Base-by-base conservation (phyloP, 2,329 filamentous ascomycete species). In the Emergomyces orientalis region DNA sequence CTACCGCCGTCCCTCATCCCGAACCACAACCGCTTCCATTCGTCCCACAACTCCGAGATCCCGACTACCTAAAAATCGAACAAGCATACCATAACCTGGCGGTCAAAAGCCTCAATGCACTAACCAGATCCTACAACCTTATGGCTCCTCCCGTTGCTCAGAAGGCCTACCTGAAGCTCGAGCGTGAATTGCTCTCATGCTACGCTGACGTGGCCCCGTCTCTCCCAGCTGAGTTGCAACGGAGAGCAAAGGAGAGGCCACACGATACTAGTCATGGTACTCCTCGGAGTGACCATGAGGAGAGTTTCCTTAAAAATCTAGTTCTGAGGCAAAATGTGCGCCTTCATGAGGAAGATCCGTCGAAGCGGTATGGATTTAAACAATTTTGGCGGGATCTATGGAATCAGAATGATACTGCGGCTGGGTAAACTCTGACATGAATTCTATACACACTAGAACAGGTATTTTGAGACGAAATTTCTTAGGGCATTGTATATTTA, bases 61-160 rank as follows among this genome's bases (percentile, higher is more conserved):
- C 85, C 0, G 77, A 82, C 1, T 97, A 93, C 88, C 84, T 94
- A 66, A 76, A 80, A 25, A 82, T 84, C 6, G 91, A 97, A 74
- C 77, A 78, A 3, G 80, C 86, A 7, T 97, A 96, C 76, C 86
- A 92, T 72, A 84, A 83, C 47, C 82, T 94, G 5, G 85, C 90
- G 5, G 83, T 99, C 67, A 82, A 84, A 56, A 86, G 90, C 63
- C 84, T 97, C 62, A 97, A 97, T 75, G 75, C 78, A 37, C 81
- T 95, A 58, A 88, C 91, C 8, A 85, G 94, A 32, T 89, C 89
- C 17, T 99, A 99, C 79, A 97, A 97, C 70, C 84, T 97, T 2
- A 93, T 96, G 86, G 93, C 94, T 0, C 94, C 94, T 0, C 88
- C 91, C 62, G 81, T 96, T 1, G 92, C 93, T 2, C 95, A 94